phyloP scores from a whole-genome alignment of 257 asterid genomes.

The Paraleonurus japonicus region DNA sequence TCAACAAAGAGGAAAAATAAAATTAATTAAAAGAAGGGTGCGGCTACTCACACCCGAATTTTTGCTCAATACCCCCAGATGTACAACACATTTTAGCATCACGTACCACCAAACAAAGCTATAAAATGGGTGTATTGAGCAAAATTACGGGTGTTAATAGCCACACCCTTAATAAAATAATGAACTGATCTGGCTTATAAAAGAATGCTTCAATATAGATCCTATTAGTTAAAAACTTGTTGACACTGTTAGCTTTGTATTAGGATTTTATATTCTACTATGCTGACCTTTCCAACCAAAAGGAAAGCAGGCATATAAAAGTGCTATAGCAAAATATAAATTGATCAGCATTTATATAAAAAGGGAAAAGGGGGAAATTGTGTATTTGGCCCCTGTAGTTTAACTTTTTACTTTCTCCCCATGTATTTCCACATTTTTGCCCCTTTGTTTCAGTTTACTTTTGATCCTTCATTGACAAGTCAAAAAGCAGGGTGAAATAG shows the following conservation, averaged over 20 bases:
- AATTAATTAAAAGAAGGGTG: background rate
- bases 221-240: background rate
- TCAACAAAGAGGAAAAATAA: background rate
- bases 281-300: background rate
- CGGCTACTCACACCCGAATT: too few species aligned
- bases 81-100: too few species aligned
- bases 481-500: background rate
- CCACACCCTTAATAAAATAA: background rate
- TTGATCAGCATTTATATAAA: background rate
- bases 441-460: background rate
- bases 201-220: background rate
- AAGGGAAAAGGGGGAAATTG: background rate
- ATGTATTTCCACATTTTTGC: background rate
- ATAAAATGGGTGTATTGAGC: too few species aligned
- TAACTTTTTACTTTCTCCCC: background rate
- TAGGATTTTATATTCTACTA: background rate
- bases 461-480: background rate
- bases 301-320: background rate
- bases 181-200: background rate
- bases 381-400: background rate
- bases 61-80: too few species aligned
- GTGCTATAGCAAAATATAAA: constrained; percentile 1
- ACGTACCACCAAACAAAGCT: too few species aligned
- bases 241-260: background rate
- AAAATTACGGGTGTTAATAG: too few species aligned